Conservation (phyloP, 768 basidiomycete genomes). For the Boletus coccyginus region DNA sequence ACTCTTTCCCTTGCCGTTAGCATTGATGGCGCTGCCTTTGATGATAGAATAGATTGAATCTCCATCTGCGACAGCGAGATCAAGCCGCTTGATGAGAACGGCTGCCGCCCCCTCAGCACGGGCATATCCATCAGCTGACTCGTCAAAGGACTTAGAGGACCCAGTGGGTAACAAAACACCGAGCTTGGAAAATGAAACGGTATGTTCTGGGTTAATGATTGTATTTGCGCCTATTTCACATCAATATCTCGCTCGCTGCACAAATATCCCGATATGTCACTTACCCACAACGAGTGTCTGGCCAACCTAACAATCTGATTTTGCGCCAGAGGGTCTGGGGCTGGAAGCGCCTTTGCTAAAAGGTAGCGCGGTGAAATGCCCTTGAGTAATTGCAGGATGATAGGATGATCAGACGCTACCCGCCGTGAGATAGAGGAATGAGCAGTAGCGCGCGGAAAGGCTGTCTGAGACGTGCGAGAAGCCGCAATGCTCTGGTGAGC, state of each 20-base stretch:
- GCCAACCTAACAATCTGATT: no score
- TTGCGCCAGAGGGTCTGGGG: no score
- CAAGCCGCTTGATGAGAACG: constrained; percentile 34
- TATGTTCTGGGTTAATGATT: constrained; percentile 28
- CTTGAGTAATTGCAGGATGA: no score
- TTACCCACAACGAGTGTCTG: constrained; percentile 41
- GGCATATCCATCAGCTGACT: constrained; percentile 33
- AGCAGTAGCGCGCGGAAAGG: no score
- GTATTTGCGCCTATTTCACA: constrained; percentile 24
- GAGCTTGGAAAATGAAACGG: constrained; percentile 26
- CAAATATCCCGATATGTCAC: neutral
- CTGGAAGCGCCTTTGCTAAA: no score
- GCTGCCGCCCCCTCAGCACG: constrained; percentile 30
- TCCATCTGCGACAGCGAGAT: constrained; percentile 29
- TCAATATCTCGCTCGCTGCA: neutral
- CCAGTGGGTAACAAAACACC: constrained; percentile 36
- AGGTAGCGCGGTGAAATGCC: no score
- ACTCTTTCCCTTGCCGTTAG: constrained; percentile 33
- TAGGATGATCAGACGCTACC: no score
- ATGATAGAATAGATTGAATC: constrained; percentile 32
- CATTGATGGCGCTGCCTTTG: constrained; percentile 33
- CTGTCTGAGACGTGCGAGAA: no score
- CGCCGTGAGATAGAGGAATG: no score
- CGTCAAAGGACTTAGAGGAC: constrained; percentile 33
- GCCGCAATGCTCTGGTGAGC: no score